phyloP scores from a whole-genome alignment of 495 filamentous ascomycete species.

The Aspergillus nidulans region DNA sequence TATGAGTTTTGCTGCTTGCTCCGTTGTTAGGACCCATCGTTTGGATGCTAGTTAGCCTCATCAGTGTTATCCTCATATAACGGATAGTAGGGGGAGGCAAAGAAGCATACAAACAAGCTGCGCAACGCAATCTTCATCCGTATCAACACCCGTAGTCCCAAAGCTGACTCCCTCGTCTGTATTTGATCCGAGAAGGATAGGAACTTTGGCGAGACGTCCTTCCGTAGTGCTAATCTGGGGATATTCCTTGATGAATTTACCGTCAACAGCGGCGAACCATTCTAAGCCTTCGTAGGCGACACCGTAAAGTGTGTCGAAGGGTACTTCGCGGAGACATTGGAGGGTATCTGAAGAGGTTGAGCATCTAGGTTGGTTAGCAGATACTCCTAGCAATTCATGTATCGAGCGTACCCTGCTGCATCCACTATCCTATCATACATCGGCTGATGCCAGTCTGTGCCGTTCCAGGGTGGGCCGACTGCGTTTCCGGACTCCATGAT shows the following conservation, averaged over 20 bases:
- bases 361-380: slow-evolving; percentile 44
- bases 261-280: slow-evolving; percentile 47
- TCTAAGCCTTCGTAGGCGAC: slow-evolving; percentile 40
- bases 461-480: slow-evolving; percentile 35
- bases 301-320: slow-evolving; percentile 54
- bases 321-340: slow-evolving; percentile 55
- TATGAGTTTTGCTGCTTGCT: slow-evolving; percentile 28
- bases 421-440: slow-evolving; percentile 37
- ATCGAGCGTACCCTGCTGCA: slow-evolving; percentile 23
- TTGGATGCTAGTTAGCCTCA: slow-evolving; percentile 25
- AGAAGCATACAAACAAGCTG: slow-evolving; percentile 31
- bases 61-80: not conserved
- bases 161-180: slow-evolving; percentile 46
- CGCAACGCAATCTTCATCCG: slow-evolving; percentile 37
- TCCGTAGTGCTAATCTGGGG: slow-evolving; percentile 32
- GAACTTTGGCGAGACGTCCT: slow-evolving; percentile 37
- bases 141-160: slow-evolving; percentile 33
- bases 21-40: slow-evolving; percentile 29
- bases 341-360: slow-evolving; percentile 50
- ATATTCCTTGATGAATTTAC: slow-evolving; percentile 44
- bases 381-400: not conserved
- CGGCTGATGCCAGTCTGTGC: slow-evolving; percentile 38
- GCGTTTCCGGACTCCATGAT: slow-evolving; percentile 67
- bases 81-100: not conserved
- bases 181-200: slow-evolving; percentile 47